These are phyloP conservation scores for Uronychia binucleata DNA, from an alignment of 73 alveolate genomes.

Conservation along the genomic window DNA sequence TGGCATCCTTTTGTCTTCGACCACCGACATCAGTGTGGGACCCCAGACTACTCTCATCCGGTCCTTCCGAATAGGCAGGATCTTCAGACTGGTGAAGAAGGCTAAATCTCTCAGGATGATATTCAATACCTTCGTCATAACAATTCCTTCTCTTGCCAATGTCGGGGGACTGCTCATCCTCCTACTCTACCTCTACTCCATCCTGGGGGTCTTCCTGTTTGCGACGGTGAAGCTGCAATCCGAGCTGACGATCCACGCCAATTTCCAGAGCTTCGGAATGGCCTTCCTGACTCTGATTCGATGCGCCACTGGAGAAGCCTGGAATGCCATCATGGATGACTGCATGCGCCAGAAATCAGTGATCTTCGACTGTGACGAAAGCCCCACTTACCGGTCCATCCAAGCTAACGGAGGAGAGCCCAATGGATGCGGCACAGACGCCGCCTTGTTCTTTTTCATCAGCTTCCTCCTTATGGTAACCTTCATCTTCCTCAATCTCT, in stretches of 20 bases:
- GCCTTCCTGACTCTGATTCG: conserved; percentile 56
- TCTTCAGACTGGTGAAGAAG: conserved; percentile 60
- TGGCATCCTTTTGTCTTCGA: conserved; percentile 56
- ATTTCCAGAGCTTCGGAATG: conserved; percentile 55
- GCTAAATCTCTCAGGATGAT: conserved; percentile 61
- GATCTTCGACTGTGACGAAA: conserved; percentile 26
- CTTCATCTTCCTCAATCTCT: conserved; percentile 36
- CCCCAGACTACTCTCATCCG: conserved; percentile 60
- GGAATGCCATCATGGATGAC: conserved; percentile 90
- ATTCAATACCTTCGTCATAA: conserved; percentile 52
- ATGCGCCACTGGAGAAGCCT: conserved; percentile 86
- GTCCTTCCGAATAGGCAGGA: conserved; percentile 69
- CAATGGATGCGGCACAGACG: neutral
- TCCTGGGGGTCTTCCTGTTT: conserved; percentile 46
- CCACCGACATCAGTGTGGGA: conserved; percentile 27
- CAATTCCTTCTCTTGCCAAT: conserved; percentile 67
- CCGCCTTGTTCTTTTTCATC: conserved; percentile 19
- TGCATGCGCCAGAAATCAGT: conserved; percentile 28
- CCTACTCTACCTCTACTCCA: conserved; percentile 55
- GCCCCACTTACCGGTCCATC: conserved; percentile 11
- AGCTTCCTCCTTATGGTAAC: conserved; percentile 26
- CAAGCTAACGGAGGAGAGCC: neutral
- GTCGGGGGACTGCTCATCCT: conserved; percentile 64
- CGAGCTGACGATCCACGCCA: conserved; percentile 13
- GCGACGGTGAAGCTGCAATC: conserved; percentile 39